Conservation (phyloP, 208 protist species). For the Acanthamoeba divionensis region DNA sequence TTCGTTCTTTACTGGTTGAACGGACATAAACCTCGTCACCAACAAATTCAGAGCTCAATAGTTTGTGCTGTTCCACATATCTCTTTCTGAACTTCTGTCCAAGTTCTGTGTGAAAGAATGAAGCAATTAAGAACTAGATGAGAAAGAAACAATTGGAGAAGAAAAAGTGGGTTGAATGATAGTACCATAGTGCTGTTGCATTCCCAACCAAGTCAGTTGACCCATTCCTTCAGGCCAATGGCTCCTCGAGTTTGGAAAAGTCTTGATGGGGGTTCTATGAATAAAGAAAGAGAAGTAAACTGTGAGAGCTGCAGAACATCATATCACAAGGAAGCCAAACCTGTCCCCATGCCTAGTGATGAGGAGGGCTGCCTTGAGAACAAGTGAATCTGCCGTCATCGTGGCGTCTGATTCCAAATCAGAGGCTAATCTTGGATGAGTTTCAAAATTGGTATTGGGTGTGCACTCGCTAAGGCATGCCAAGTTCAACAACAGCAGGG, state of each 20-base stretch:
- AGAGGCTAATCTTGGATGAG: too few species aligned
- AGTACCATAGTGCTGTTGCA: neutral
- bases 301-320: neutral
- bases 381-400: too few species aligned
- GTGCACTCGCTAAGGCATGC: too few species aligned
- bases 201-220: conserved; percentile 47
- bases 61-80: conserved; percentile 17
- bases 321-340: neutral
- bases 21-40: conserved; percentile 33
- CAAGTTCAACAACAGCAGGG: too few species aligned
- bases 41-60: neutral
- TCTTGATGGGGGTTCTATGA: conserved; percentile 45
- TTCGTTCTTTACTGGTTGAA: conserved; percentile 38
- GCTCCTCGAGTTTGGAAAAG: conserved; percentile 43
- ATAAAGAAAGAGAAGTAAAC: neutral
- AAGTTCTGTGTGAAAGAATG: conserved; percentile 35
- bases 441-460: too few species aligned
- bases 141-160: neutral
- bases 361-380: neutral
- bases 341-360: conserved; percentile 56
- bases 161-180: neutral
- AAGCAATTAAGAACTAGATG: neutral
- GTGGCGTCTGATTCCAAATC: too few species aligned
- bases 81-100: conserved; percentile 39
- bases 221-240: conserved; percentile 49